Percentiles rank a stretch among this genome's conserved stretches.
phyloP scores from a whole-genome alignment of 108 stramenopile genomes.

The Cyclotella atomus region DNA sequence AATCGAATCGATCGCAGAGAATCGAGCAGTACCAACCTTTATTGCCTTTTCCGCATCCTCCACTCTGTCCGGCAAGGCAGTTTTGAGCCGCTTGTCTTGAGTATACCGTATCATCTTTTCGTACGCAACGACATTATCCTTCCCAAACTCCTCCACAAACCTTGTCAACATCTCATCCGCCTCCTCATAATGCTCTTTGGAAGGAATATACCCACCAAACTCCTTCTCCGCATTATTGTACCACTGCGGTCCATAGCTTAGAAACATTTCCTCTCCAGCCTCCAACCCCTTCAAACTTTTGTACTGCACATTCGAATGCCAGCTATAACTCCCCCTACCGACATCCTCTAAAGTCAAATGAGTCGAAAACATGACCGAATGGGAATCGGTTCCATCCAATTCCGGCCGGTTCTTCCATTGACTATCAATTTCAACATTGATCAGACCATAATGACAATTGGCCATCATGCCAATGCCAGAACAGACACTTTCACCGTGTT shows the following conservation, averaged over 20 bases:
- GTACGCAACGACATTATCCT: neutral
- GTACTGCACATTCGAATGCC: slow-evolving; percentile 44
- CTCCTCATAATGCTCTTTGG: slow-evolving; percentile 36
- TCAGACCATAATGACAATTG: slow-evolving; percentile 60
- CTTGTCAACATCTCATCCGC: slow-evolving; percentile 15
- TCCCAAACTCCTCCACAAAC: neutral
- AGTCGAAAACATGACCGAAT: neutral
- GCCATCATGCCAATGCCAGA: slow-evolving; percentile 61
- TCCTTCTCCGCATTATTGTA: slow-evolving; percentile 41
- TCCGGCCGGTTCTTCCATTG: neutral
- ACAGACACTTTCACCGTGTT: slow-evolving; percentile 31
- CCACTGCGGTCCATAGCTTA: slow-evolving; percentile 68
- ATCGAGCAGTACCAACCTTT: slow-evolving; percentile 24
- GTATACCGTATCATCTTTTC: slow-evolving; percentile 2
- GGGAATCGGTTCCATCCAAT: slow-evolving; percentile 21
- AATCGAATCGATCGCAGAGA: slow-evolving; percentile 25
- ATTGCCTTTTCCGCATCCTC: slow-evolving; percentile 14
- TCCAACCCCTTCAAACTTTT: slow-evolving; percentile 37
- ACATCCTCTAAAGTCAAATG: slow-evolving; percentile 39
- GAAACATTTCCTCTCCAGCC: slow-evolving; percentile 72
- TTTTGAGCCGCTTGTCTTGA: slow-evolving; percentile 7
- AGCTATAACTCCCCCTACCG: slow-evolving; percentile 58
- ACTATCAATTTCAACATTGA: slow-evolving; percentile 28
- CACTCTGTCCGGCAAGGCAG: slow-evolving; percentile 30
- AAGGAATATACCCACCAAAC: slow-evolving; percentile 43